A percentile compares a stretch with the other conserved stretches of the same genome.
Evolutionary conservation across 345 rosid genomes (phyloP).

Genomic region (Nephelium lappaceum): DNA sequence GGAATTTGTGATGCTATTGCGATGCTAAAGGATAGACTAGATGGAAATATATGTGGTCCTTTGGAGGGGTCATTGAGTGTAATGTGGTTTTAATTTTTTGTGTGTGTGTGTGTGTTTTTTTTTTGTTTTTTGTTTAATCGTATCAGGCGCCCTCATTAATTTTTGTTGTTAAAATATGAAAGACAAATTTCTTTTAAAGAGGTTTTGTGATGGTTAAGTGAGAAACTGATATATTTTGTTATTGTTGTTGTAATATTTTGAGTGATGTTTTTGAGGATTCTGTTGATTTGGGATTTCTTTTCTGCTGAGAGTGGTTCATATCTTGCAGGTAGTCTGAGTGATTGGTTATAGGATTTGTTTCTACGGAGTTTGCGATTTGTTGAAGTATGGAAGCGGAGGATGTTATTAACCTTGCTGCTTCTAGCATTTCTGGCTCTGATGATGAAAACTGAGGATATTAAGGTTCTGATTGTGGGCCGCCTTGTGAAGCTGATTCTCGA

Average conservation of each 20-base stretch:
- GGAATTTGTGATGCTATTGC: no score
- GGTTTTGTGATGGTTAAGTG: not conserved
- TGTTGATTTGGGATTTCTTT: not conserved
- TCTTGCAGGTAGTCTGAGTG: constrained; percentile 28
- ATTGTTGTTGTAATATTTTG: not conserved
- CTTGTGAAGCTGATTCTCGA: constrained; percentile 36
- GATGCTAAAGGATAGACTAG: no score
- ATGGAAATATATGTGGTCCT: no score
- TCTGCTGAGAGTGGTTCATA: not conserved
- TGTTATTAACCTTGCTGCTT: constrained; percentile 34
- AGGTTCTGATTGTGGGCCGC: constrained; percentile 36
- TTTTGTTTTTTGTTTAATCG: not conserved
- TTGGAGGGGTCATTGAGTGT: not conserved
- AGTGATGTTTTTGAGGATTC: not conserved
- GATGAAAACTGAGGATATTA: constrained; percentile 36
- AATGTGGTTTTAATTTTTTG: not conserved
- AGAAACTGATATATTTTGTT: not conserved
- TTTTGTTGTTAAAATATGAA: not conserved
- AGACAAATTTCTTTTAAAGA: not conserved
- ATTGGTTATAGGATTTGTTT: constrained; percentile 16
- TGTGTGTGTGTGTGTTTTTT: no score
- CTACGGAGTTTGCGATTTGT: constrained; percentile 7
- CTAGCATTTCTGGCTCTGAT: constrained; percentile 33
- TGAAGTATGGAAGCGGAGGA: constrained; percentile 55
- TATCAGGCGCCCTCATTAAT: not conserved